Conservation (phyloP, 768 basidiomycete species). For the Pleurotus sapidus region DNA sequence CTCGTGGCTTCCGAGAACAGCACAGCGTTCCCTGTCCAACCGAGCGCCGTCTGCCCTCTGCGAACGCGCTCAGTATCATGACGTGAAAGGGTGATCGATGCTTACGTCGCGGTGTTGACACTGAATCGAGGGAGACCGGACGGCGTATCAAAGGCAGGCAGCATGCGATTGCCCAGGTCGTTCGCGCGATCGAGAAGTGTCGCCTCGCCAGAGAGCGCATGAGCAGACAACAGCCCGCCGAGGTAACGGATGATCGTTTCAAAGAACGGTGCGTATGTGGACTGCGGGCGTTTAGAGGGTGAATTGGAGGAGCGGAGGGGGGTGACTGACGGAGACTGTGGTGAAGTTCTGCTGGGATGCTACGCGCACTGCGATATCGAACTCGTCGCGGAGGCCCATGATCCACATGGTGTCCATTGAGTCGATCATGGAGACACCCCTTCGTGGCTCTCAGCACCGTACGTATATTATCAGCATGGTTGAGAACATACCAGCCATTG, state of each 20-base stretch:
- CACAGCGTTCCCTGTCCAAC: slow-evolving; percentile 22
- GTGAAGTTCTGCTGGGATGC: slow-evolving; percentile 46
- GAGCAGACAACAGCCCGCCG: slow-evolving; percentile 82
- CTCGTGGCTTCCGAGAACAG: slow-evolving; percentile 77
- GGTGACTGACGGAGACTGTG: slow-evolving; percentile 21
- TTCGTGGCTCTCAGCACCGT: neutral
- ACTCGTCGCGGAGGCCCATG: slow-evolving; percentile 75
- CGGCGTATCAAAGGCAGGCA: slow-evolving; percentile 68
- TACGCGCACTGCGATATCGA: slow-evolving; percentile 54
- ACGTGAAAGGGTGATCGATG: neutral
- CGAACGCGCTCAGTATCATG: neutral
- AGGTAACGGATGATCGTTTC: slow-evolving; percentile 91
- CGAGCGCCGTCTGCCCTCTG: slow-evolving; percentile 30
- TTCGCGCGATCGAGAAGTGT: slow-evolving; percentile 69
- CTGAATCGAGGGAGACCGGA: slow-evolving; percentile 70
- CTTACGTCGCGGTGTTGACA: slow-evolving; percentile 64
- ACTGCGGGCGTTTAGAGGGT: slow-evolving; percentile 11
- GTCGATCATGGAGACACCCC: slow-evolving; percentile 70
- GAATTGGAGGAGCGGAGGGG: neutral
- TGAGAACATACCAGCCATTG: slow-evolving; percentile 67
- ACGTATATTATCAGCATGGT: neutral
- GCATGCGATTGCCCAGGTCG: slow-evolving; percentile 70
- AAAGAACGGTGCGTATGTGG: slow-evolving; percentile 54
- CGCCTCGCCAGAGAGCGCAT: slow-evolving; percentile 66
- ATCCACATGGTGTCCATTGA: slow-evolving; percentile 84